These are phyloP conservation scores for Chloranthus sessilifolius DNA, from an alignment of 164 flowering plant species.

Conservation along the genomic window DNA sequence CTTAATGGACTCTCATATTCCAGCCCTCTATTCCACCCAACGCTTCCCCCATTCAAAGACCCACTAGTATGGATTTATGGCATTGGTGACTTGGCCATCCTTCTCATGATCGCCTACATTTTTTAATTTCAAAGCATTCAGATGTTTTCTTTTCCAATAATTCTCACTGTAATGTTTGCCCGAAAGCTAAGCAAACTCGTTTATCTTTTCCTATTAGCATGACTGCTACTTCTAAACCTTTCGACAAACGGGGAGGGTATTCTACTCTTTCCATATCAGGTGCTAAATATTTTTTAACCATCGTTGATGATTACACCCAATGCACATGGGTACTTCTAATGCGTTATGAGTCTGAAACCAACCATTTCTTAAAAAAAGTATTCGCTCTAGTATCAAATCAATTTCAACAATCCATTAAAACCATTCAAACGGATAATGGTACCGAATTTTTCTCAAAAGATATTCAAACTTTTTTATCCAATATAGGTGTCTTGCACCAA, in stretches of 20 bases:
- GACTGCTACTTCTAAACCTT: not conserved
- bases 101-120: not conserved
- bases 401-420: not conserved
- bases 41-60: no score
- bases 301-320: conserved; percentile 1
- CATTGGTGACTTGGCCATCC: not conserved
- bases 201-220: not conserved
- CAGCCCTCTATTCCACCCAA: not conserved
- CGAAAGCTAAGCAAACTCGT: not conserved
- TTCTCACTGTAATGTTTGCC: not conserved
- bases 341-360: not conserved
- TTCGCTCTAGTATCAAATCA: not conserved
- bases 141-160: not conserved
- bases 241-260: conserved; percentile 6
- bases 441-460: conserved; percentile 7
- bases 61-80: no score
- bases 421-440: conserved; percentile 1
- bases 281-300: conserved; percentile 3
- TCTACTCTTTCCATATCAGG: not conserved
- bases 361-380: not conserved
- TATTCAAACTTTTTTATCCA: not conserved
- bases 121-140: no score
- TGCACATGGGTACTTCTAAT: not conserved
- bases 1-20: not conserved
- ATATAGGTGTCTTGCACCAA: not conserved